Evolutionary conservation across 139 green algal species (phyloP).

Genomic region (Dunaliella primolecta): DNA sequence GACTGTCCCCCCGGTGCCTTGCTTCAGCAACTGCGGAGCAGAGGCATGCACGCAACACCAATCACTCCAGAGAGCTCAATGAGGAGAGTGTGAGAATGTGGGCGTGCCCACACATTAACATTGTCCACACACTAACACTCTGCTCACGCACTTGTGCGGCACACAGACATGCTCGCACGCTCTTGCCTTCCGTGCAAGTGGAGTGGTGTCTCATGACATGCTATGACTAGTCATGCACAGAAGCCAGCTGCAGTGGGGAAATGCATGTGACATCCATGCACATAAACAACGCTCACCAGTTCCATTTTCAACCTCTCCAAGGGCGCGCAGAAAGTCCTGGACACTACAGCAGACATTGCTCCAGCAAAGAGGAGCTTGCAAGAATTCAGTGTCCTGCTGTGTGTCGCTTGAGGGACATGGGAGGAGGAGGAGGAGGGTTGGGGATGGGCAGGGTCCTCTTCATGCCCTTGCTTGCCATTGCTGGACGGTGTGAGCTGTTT

Average conservation of each 20-base stretch:
- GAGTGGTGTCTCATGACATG: too few species aligned
- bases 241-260: too few species aligned
- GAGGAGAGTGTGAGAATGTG: background rate
- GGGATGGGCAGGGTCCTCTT: background rate
- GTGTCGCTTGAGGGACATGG: background rate
- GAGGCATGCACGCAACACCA: background rate
- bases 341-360: slow-evolving; percentile 43
- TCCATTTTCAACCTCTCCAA: slow-evolving; percentile 75
- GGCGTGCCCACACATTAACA: background rate
- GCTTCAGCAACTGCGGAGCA: background rate
- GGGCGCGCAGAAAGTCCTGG: slow-evolving; percentile 64
- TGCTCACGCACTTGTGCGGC: background rate
- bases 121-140: background rate
- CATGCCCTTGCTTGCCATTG: background rate
- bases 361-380: slow-evolving; percentile 12
- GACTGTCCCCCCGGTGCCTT: background rate
- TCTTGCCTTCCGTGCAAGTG: too few species aligned
- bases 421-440: background rate
- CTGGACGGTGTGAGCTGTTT: too few species aligned
- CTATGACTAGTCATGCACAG: too few species aligned
- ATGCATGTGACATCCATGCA: too few species aligned
- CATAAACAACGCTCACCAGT: slow-evolving; percentile 33
- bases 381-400: background rate
- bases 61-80: background rate
- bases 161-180: too few species aligned